phyloP scores from a whole-genome alignment of 2,329 filamentous ascomycete species.

The Aspergillus fijiensis region DNA sequence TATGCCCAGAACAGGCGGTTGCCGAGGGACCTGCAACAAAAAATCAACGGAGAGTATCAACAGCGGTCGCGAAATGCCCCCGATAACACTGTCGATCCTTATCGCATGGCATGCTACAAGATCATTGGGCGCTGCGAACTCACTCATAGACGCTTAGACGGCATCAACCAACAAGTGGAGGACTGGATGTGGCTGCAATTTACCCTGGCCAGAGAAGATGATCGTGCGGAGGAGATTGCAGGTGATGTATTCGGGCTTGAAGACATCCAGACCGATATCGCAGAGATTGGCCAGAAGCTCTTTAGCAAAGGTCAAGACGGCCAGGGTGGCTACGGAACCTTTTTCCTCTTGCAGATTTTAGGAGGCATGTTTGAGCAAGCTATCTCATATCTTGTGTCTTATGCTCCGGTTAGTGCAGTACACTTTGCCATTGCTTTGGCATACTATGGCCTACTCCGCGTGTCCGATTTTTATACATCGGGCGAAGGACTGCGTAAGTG shows the following conservation, averaged over 20 bases:
- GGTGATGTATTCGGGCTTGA: conserved; percentile 63
- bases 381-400: conserved; percentile 83
- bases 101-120: conserved; percentile 97
- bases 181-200: conserved; percentile 70
- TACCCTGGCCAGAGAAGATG: conserved; percentile 60
- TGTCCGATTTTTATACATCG: conserved; percentile 74
- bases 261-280: conserved; percentile 74
- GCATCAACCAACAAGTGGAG: conserved; percentile 60
- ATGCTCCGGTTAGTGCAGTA: conserved; percentile 88
- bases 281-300: conserved; percentile 85
- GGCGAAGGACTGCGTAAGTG: conserved; percentile 65
- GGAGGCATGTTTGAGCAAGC: conserved; percentile 94
- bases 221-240: conserved; percentile 61
- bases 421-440: conserved; percentile 89
- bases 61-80: conserved; percentile 80
- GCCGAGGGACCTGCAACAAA: conserved; percentile 74
- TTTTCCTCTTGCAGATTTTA: conserved; percentile 88
- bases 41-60: conserved; percentile 86
- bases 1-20: conserved; percentile 80
- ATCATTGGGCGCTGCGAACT: conserved; percentile 78
- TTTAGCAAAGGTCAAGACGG: conserved; percentile 82
- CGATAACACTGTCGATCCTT: conserved; percentile 86
- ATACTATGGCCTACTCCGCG: conserved; percentile 85
- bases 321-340: conserved; percentile 78
- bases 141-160: conserved; percentile 56